Evolutionary conservation across 2,329 filamentous ascomycete genomes (phyloP).

Genomic region (Sporothrix protearum): DNA sequence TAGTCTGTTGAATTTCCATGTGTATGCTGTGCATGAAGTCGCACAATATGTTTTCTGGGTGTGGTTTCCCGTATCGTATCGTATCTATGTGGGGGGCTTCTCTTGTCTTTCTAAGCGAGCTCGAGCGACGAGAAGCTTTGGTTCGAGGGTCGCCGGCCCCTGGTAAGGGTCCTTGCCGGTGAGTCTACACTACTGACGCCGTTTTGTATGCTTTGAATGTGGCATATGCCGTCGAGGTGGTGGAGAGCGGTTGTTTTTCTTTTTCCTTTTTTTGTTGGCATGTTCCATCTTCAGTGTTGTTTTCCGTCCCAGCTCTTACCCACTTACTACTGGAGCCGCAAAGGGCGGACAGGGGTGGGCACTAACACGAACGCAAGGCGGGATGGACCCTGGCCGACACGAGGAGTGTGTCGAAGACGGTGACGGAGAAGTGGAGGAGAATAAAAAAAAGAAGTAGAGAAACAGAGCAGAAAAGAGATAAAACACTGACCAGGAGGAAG

Average conservation of each 20-base stretch:
- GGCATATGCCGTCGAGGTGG: not conserved
- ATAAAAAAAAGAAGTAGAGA: not conserved
- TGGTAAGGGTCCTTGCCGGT: not conserved
- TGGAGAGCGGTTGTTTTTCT: not conserved
- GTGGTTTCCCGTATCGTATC: not conserved
- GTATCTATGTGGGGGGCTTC: not conserved
- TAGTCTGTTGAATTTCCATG: not conserved
- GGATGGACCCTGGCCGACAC: not conserved
- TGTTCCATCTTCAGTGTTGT: not conserved
- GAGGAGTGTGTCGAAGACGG: not conserved
- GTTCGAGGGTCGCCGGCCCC: not conserved
- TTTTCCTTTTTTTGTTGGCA: not conserved
- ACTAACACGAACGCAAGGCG: slow-evolving; percentile 7
- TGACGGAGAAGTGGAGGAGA: not conserved
- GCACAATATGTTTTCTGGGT: not conserved
- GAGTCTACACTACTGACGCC: not conserved
- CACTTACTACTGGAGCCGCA: not conserved
- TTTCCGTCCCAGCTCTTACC: not conserved
- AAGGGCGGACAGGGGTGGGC: not conserved
- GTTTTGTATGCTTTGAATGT: not conserved
- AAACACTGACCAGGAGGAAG: not conserved
- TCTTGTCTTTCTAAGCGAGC: not conserved
- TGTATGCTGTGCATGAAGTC: not conserved
- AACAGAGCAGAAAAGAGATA: not conserved
- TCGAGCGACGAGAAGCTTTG: not conserved